These are phyloP conservation scores for Ustilago xerochloae DNA, from an alignment of 1,284 basidiomycete genomes.

Conservation along the genomic window DNA sequence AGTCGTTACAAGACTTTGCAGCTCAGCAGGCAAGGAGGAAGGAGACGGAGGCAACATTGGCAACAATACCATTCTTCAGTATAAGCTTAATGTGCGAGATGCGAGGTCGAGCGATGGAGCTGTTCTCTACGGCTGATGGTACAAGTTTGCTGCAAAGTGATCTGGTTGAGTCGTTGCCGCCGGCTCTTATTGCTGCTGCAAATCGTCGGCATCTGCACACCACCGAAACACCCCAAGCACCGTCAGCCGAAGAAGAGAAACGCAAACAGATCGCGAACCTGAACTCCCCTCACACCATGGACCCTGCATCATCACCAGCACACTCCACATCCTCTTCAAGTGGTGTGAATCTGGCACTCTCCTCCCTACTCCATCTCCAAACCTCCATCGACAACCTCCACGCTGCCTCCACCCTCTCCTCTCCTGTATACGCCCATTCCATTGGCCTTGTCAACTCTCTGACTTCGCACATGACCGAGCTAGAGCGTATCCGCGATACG, in stretches of 20 bases:
- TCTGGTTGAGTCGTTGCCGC: slow-evolving; percentile 19
- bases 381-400: slow-evolving; percentile 26
- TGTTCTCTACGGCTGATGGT: neutral
- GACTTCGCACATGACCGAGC: slow-evolving; percentile 38
- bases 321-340: neutral
- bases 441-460: slow-evolving; percentile 45
- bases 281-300: slow-evolving; percentile 15
- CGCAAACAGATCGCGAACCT: slow-evolving; percentile 30
- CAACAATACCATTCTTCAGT: slow-evolving; percentile 39
- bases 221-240: neutral
- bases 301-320: neutral
- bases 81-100: slow-evolving; percentile 46
- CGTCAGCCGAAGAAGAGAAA: slow-evolving; percentile 11
- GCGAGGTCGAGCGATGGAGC: slow-evolving; percentile 19
- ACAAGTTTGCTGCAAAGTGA: slow-evolving; percentile 14
- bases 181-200: slow-evolving; percentile 13
- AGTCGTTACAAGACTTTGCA: slow-evolving; percentile 10
- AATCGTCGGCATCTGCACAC: neutral
- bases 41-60: slow-evolving; percentile 17
- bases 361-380: slow-evolving; percentile 30
- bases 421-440: slow-evolving; percentile 41
- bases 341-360: slow-evolving; percentile 26
- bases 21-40: neutral
- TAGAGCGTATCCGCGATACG: slow-evolving; percentile 46
- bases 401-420: slow-evolving; percentile 4